phyloP scores from a whole-genome alignment of 768 basidiomycete species.

The Panaeolus cyanescens region DNA sequence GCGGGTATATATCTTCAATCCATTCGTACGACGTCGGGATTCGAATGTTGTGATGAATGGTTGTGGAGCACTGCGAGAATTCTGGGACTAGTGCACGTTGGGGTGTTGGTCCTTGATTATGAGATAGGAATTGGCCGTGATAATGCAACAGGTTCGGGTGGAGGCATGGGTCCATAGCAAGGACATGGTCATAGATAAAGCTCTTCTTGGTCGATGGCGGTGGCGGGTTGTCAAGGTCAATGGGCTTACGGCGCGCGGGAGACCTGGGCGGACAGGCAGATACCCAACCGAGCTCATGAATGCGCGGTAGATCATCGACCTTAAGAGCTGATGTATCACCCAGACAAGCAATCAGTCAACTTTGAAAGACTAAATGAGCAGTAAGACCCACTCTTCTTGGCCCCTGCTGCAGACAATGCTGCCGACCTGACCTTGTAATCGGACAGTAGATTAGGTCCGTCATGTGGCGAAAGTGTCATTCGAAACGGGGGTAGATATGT shows the following conservation, averaged over 20 bases:
- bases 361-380: neutral
- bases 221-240: conserved; percentile 36
- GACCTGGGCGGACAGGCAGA: conserved; percentile 42
- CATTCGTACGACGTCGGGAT: conserved; percentile 49
- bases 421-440: conserved; percentile 33
- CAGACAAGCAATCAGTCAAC: neutral
- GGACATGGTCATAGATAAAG: conserved; percentile 51
- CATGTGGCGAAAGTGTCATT: conserved; percentile 46
- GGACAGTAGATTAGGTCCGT: conserved; percentile 39
- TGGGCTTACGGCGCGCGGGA: conserved; percentile 32
- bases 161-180: conserved; percentile 52
- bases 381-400: neutral
- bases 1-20: conserved; percentile 41
- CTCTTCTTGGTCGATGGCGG: conserved; percentile 34
- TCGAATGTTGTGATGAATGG: conserved; percentile 58
- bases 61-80: conserved; percentile 53
- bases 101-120: conserved; percentile 47
- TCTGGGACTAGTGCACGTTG: conserved; percentile 45
- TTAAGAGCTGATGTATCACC: conserved; percentile 17
- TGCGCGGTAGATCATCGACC: conserved; percentile 29
- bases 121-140: conserved; percentile 56
- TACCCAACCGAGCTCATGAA: conserved; percentile 35
- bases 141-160: conserved; percentile 45
- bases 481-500: conserved; percentile 46
- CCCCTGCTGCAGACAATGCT: neutral